These are phyloP conservation scores for Trichoderma citrinoviride DNA, from an alignment of 2,329 filamentous ascomycete genomes.

Conservation along the genomic window DNA sequence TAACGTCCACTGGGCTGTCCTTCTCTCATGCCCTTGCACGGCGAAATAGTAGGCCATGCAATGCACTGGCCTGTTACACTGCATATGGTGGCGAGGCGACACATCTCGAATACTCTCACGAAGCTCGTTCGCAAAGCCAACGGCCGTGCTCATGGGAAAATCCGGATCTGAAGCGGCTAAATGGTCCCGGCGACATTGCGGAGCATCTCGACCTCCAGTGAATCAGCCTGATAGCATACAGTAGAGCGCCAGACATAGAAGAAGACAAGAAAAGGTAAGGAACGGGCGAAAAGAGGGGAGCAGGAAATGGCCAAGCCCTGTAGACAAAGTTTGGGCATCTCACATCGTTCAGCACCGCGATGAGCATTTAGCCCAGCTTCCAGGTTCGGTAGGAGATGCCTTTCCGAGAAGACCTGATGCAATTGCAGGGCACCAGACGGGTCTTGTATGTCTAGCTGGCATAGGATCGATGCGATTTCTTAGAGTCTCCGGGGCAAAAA, in stretches of 20 bases:
- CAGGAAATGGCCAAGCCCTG: neutral
- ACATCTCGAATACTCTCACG: neutral
- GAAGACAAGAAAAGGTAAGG: neutral
- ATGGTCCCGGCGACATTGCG: constrained; percentile 9
- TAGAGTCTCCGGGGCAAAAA: neutral
- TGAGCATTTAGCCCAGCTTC: neutral
- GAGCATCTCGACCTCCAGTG: neutral
- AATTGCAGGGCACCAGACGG: neutral
- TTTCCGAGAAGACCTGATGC: neutral
- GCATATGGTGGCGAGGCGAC: neutral
- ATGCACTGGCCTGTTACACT: constrained; percentile 11
- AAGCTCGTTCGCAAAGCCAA: neutral
- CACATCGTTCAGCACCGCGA: neutral
- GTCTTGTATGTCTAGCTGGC: too few relatives aligned
- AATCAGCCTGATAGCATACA: constrained; percentile 9
- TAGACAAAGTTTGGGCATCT: neutral
- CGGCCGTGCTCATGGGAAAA: neutral
- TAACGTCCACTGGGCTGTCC: neutral
- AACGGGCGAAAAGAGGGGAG: neutral
- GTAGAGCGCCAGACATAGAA: neutral
- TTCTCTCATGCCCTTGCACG: neutral
- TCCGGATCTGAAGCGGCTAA: neutral
- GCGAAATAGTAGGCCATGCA: neutral
- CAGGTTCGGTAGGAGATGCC: neutral
- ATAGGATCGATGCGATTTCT: neutral